Evolutionary conservation across 1,139 yeast species (phyloP), one percentile per base, ranked within the genome.

Genomic region (Geotrichum citri-aurantii): DNA sequence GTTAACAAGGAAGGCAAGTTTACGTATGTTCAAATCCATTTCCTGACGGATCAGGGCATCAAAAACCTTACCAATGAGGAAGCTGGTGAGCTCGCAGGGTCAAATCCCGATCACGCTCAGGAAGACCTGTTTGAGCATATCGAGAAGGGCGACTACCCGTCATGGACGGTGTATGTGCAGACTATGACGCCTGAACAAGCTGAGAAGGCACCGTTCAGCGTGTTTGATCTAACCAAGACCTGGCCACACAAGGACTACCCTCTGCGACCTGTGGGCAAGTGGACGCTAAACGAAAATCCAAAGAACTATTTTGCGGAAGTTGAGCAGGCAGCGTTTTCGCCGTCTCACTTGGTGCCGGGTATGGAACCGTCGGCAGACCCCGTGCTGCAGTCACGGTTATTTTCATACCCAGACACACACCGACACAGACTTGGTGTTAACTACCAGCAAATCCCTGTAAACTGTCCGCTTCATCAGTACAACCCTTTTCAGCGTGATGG

Each of bases 291-390:
- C 76, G 82, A 82, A 73, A 86, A 86, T 76, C 88, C 91, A 64
- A 76, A 82, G 73, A 86, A 86, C 75, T 86, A 85, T 77, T 86
- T 85, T 75, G 90, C 89, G 65, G 92, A 86, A 72, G 84, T 85
- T 67, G 93, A 86, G 75, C 92, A 86, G 75, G 86, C 86, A 64
- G 92, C 92, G 14, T 86, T 88, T 75, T 79, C 91, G 53, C 96
- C 96, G 62, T 81, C 91, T 48, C 90, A 88, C 75, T 82, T 91
- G 46, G 89, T 88, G 59, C 95, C 95, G 60, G 88, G 86, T 67
- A 83, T 86, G 80, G 90, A 86, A 73, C 82, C 96, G 54, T 84
- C 91, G 55, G 91, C 91, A 66, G 96, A 88, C 72, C 95, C 95
- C 56, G 95, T 88, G 54, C 79, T 88, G 73, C 96, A 88, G 77